These are phyloP conservation scores for Gnetum montanum DNA, from an alignment of 75 land plant genomes.

Conservation along the genomic window DNA sequence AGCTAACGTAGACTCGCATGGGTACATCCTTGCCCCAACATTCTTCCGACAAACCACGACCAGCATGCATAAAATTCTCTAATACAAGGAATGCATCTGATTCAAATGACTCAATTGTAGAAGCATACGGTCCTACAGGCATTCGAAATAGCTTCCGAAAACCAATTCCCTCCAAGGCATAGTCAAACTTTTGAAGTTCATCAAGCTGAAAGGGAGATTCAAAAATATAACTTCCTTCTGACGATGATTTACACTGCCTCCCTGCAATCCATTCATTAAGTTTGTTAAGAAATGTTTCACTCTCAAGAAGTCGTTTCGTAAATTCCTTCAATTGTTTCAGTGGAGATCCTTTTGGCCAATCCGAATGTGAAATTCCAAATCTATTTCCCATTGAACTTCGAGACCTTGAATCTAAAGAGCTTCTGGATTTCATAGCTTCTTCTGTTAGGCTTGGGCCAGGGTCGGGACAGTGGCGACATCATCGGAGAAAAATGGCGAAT, in stretches of 20 bases:
- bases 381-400: conserved; percentile 16
- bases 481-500: too few species aligned
- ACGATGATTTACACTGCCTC: conserved; percentile 13
- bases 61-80: conserved; percentile 70
- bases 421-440: too few species aligned
- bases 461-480: too few species aligned
- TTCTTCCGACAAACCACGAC: conserved; percentile 56
- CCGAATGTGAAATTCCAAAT: conserved; percentile 8
- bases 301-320: conserved; percentile 30
- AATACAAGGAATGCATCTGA: conserved; percentile 58
- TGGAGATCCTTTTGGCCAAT: conserved; percentile 14
- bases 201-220: conserved; percentile 55
- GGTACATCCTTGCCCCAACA: conserved; percentile 61
- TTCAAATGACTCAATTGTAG: conserved; percentile 23
- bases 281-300: conserved; percentile 27
- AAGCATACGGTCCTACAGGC: conserved; percentile 38
- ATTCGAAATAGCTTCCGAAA: conserved; percentile 73
- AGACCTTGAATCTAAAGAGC: conserved; percentile 16
- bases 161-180: conserved; percentile 63
- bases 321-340: conserved; percentile 37
- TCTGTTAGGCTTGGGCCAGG: too few species aligned
- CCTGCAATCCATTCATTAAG: conserved; percentile 38
- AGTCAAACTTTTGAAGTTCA: conserved; percentile 57
- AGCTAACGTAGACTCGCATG: conserved; percentile 51
- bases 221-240: conserved; percentile 27